Percentiles rank a stretch among this genome's conserved stretches.
Conservation (phyloP, 805 yeast genomes). For the Danielia reshetovae region DNA sequence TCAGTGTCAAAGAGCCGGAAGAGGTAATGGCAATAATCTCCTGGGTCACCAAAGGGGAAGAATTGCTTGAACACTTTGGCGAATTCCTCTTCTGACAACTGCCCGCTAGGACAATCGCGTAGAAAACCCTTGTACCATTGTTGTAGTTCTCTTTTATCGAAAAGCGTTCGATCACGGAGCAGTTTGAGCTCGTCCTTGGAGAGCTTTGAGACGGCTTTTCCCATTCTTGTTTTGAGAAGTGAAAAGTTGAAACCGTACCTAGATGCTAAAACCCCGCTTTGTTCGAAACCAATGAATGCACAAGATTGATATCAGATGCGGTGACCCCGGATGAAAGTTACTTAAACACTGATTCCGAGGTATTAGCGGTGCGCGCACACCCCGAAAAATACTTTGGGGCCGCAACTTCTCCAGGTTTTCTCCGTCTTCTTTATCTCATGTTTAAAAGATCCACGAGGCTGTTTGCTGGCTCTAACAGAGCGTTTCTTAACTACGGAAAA, state of each 20-base stretch:
- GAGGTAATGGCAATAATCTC: constrained; percentile 82
- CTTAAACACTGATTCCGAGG: too few species aligned
- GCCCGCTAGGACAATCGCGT: constrained; percentile 92
- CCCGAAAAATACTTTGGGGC: too few species aligned
- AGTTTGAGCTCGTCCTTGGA: constrained; percentile 86
- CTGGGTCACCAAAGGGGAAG: constrained; percentile 97
- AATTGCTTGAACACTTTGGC: constrained; percentile 91
- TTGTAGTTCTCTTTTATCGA: constrained; percentile 89
- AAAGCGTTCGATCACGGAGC: constrained; percentile 80
- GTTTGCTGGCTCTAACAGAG: constrained; percentile 3
- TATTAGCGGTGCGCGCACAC: too few species aligned
- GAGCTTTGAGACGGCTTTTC: constrained; percentile 88
- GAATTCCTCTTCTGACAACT: constrained; percentile 80
- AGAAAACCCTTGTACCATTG: constrained; percentile 98
- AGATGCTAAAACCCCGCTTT: too few species aligned
- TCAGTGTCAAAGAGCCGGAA: constrained; percentile 88
- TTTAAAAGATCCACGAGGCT: neutral
- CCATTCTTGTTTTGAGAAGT: constrained; percentile 60
- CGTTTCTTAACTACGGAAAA: constrained; percentile 36
- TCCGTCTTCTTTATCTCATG: too few species aligned
- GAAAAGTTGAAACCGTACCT: too few species aligned
- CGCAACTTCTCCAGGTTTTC: too few species aligned
- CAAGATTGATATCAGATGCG: too few species aligned
- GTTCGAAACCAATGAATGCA: too few species aligned
- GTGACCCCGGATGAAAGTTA: too few species aligned